A percentile compares a stretch with the other conserved stretches of the same genome.
phyloP scores from a whole-genome alignment of 1,284 basidiomycete species.

The Austropuccinia psidii region DNA sequence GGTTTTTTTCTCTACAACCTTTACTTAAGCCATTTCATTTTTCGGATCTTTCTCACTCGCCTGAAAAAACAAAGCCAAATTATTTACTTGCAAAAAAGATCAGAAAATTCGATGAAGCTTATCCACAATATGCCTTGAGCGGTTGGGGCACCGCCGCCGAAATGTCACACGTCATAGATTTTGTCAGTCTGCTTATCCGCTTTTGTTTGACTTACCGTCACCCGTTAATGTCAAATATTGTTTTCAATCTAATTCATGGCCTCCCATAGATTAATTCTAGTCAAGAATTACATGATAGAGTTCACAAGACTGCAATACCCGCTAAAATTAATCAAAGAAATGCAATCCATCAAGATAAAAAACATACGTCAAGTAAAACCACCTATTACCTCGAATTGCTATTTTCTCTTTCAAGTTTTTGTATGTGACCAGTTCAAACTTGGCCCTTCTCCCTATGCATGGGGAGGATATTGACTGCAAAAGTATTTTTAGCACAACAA shows the following conservation, averaged over 20 bases:
- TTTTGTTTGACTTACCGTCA: not conserved
- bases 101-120: not conserved
- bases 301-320: not conserved
- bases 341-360: not conserved
- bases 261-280: conserved; percentile 20
- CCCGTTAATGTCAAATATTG: not conserved
- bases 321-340: not conserved
- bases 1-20: conserved; percentile 31
- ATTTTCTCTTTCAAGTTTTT: not conserved
- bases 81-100: conserved; percentile 18
- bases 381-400: not conserved
- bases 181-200: not conserved
- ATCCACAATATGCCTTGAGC: not conserved
- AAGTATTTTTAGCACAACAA: conserved; percentile 47
- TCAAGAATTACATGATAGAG: conserved; percentile 19
- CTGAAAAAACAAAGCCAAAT: not conserved
- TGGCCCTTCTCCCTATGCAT: no score
- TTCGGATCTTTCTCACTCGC: not conserved
- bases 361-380: not conserved
- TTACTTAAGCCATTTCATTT: conserved; percentile 20
- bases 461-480: no score
- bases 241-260: not conserved
- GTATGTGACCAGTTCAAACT: not conserved
- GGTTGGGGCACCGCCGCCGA: not conserved
- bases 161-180: conserved; percentile 1